Conservation (phyloP, 805 yeast genomes). For the Monosporozyma yasuniensis region DNA sequence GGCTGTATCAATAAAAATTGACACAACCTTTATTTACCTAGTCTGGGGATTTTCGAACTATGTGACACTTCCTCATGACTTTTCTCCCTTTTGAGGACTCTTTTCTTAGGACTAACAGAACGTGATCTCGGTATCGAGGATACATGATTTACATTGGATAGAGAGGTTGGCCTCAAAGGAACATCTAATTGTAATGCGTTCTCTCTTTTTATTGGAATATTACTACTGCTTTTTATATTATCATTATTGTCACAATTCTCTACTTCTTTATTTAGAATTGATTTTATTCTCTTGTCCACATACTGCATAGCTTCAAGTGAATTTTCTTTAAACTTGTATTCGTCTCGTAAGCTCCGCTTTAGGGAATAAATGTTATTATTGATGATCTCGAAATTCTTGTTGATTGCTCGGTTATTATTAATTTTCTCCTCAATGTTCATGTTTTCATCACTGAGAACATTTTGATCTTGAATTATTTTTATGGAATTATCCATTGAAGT, state of each 20-base stretch:
- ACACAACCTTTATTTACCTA: not conserved
- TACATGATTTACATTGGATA: not conserved
- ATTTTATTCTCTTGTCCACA: not conserved
- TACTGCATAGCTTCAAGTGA: not conserved
- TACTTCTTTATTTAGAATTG: not conserved
- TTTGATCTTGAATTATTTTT: conserved; percentile 12
- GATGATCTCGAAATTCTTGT: conserved; percentile 14
- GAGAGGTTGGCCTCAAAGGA: not conserved
- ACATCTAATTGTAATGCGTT: not conserved
- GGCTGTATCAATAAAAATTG: not conserved
- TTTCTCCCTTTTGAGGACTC: not conserved
- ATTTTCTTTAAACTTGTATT: not conserved
- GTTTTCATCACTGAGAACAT: conserved; percentile 3
- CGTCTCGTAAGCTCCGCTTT: conserved; percentile 4
- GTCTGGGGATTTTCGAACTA: conserved; percentile 2
- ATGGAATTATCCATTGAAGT: conserved; percentile 13
- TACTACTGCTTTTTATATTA: not conserved
- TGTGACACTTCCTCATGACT: not conserved
- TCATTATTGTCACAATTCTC: not conserved
- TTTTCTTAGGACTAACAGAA: conserved; percentile 1
- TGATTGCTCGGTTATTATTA: conserved; percentile 9
- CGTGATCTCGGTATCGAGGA: not conserved
- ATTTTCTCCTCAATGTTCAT: conserved; percentile 6
- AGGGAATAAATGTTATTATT: conserved; percentile 12
- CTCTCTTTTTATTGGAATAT: not conserved